phyloP scores from a whole-genome alignment of 2,329 filamentous ascomycete species.

The Aaosphaeria pasadenensis region DNA sequence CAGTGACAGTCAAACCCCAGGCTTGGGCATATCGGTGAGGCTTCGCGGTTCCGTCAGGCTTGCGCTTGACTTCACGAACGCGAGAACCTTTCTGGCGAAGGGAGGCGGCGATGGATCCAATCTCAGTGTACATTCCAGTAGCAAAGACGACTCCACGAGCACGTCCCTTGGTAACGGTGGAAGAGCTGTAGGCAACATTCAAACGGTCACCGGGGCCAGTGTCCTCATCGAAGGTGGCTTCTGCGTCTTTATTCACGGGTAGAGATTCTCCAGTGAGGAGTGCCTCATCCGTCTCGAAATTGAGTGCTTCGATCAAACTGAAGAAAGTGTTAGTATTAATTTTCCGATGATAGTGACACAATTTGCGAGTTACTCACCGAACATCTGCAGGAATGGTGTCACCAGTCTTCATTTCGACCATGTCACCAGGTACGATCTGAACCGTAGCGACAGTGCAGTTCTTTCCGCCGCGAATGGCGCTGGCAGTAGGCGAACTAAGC shows the following conservation, averaged over 20 bases:
- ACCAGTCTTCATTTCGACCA: constrained; percentile 61
- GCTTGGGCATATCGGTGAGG: constrained; percentile 48
- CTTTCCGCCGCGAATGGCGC: constrained; percentile 52
- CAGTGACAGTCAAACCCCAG: constrained; percentile 47
- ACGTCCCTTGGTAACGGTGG: constrained; percentile 67
- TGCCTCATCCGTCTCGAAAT: constrained; percentile 72
- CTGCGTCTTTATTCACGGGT: constrained; percentile 62
- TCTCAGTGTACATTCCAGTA: constrained; percentile 69
- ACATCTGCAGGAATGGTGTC: constrained; percentile 70
- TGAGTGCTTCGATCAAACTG: constrained; percentile 60
- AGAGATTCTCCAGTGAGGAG: constrained; percentile 69
- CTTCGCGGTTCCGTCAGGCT: constrained; percentile 29
- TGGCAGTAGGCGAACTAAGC: constrained; percentile 46
- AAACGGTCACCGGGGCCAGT: constrained; percentile 65
- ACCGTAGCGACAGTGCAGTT: constrained; percentile 52
- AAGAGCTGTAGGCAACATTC: constrained; percentile 69
- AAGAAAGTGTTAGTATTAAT: neutral
- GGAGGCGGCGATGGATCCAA: constrained; percentile 70
- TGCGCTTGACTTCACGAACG: constrained; percentile 43
- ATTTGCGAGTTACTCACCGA: constrained; percentile 32
- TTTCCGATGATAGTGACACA: neutral
- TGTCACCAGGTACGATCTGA: constrained; percentile 64
- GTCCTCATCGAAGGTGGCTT: constrained; percentile 50
- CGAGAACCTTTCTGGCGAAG: constrained; percentile 51
- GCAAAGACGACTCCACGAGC: constrained; percentile 66